Evolutionary conservation across 2,329 filamentous ascomycete species (phyloP), one percentile per base, ranked within the genome.

Genomic region (Aureobasidium sp.): DNA sequence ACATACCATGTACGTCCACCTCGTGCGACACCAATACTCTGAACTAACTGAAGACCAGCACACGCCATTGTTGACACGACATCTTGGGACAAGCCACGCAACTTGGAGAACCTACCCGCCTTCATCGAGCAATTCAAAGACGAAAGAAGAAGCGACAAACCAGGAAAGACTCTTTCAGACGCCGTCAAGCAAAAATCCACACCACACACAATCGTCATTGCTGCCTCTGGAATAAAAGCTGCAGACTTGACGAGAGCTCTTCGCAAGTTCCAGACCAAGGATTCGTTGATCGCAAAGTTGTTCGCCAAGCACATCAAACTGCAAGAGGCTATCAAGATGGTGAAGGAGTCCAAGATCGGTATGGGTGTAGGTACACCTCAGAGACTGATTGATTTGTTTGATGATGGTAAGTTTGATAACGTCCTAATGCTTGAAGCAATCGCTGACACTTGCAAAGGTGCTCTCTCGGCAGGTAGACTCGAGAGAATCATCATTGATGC

Each of bases 261-360:
- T 65, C 84, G 91, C 52, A 86, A 86, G 66, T 93, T 94, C 68
- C 89, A 92, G 71, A 86, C 82, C 58, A 91, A 94, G 72, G 86
- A 90, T 9, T 85, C 83, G 54, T 82, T 84, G 49, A 86, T 99
- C 1, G 89, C 90, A 2, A 99, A 99, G 74, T 79, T 99, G 71
- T 99, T 99, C 74, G 93, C 94, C 36, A 99, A 99, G 75, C 94
- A 99, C 74, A 96, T 99, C 79, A 99, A 99, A 76, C 76, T 99
- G 11, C 84, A 90, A 59, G 93, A 97, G 69, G 89, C 92, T 37
- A 85, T 92, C 58, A 81, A 87, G 63, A 89, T 89, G 71, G 84
- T 96, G 45, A 82, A 88, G 69, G 83, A 79, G 65, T 79, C 78
- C 58, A 81, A 80, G 64, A 90, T 91, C 13, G 90, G 91, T 32